phyloP scores from a whole-genome alignment of 345 rosid species.

The Rhizophora mangle region DNA sequence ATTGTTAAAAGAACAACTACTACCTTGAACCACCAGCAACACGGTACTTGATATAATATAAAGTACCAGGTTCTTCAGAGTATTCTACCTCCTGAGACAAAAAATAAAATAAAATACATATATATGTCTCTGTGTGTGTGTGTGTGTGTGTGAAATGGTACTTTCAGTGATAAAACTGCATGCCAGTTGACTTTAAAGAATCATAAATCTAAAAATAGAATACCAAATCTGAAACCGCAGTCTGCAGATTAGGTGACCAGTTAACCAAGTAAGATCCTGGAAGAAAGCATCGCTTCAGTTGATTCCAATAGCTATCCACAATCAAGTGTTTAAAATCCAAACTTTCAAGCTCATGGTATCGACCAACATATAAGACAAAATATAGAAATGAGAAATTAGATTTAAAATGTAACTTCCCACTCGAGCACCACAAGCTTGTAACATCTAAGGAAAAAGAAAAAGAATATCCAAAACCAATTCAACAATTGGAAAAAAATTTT shows the following conservation, averaged over 20 bases:
- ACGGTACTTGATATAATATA: slow-evolving; percentile 89
- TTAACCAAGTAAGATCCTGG: slow-evolving; percentile 97
- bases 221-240: slow-evolving; percentile 98
- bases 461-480: background rate
- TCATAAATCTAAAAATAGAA: slow-evolving; percentile 29
- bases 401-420: background rate
- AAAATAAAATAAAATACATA: slow-evolving; percentile 4
- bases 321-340: background rate
- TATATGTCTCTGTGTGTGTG: background rate
- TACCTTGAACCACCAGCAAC: slow-evolving; percentile 93
- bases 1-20: background rate
- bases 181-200: slow-evolving; percentile 1
- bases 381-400: background rate
- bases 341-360: background rate
- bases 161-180: slow-evolving; percentile 2
- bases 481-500: background rate
- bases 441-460: background rate
- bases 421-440: background rate
- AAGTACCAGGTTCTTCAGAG: slow-evolving; percentile 85
- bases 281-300: slow-evolving; percentile 22
- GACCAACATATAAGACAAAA: background rate
- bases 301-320: slow-evolving; percentile 12
- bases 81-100: slow-evolving; percentile 87
- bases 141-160: slow-evolving; percentile 6
- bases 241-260: slow-evolving; percentile 98